These are phyloP conservation scores for Sphagnum fallax DNA, from an alignment of 228 moss, liverwort and hornwort species.

Conservation along the genomic window DNA sequence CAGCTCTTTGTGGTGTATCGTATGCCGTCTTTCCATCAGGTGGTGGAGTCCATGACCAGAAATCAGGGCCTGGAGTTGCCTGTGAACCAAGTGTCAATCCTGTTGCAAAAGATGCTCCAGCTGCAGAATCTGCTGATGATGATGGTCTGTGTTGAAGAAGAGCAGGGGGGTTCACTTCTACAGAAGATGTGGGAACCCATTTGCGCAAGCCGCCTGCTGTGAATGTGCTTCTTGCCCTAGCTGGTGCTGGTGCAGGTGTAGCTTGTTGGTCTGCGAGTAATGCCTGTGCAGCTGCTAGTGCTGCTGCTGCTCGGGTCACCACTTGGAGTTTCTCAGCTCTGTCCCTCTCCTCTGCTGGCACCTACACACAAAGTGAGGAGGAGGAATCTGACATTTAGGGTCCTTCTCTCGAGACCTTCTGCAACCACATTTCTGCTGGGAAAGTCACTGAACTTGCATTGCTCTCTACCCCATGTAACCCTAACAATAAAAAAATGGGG, in stretches of 20 bases:
- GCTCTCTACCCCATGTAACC: background rate
- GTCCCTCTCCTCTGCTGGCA: conserved; percentile 78
- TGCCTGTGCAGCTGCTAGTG: conserved; percentile 87
- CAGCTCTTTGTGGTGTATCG: conserved; percentile 16
- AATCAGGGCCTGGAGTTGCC: conserved; percentile 83
- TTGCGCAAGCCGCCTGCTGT: conserved; percentile 5
- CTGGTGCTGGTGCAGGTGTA: conserved; percentile 7
- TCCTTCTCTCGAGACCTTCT: conserved; percentile 13
- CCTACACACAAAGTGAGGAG: conserved; percentile 20
- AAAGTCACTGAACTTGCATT: background rate
- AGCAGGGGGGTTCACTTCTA: conserved; percentile 33
- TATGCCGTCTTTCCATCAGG: conserved; percentile 20
- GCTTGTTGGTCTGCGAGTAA: conserved; percentile 58
- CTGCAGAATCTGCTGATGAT: conserved; percentile 2
- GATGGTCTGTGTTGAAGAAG: conserved; percentile 39
- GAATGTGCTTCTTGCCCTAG: conserved; percentile 6
- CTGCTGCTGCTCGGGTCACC: conserved; percentile 86
- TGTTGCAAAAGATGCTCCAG: conserved; percentile 10
- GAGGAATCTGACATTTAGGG: conserved; percentile 17
- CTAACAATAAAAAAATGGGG: background rate
- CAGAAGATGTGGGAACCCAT: conserved; percentile 47
- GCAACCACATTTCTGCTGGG: conserved; percentile 2
- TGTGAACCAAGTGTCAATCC: conserved; percentile 50
- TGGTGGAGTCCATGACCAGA: conserved; percentile 96
- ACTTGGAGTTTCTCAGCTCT: conserved; percentile 66